Base-by-base conservation (phyloP, 345 rosid species). In the Gynandropsis gynandra region DNA sequence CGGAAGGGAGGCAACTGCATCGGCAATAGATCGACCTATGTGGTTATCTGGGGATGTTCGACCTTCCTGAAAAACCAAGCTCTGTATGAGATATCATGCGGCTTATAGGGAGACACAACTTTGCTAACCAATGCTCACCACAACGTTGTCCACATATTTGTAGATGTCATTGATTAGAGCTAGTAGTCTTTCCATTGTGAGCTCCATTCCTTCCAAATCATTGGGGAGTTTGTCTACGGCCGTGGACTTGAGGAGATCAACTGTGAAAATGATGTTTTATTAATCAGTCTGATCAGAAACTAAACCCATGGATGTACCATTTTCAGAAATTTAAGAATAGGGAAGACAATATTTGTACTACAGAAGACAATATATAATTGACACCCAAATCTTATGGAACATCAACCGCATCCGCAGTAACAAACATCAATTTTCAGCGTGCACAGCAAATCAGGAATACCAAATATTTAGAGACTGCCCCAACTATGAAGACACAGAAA, bases 181-280 rank as follows among this genome's bases (percentile, higher is more conserved):
- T 54, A 83, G 59, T 9, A 88, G 74, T 39, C 79, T 80, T 65
- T 77, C 79, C 95, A 83, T 78, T 16, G 95, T 72, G 54, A 78
- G 71, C 74, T 88, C 97, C 99, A 93, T 88, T 61, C 99, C 95
- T 67, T 93, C 99, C 77, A 93, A 72, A 81, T 85, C 99, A 58
- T 61, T 78, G 12, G 99, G 99, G 36, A 93, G 76, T 69, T 88
- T 85, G 75, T 88, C 95, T 11, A 80, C 85, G 1, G 63, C 36
- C 17, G 83, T 76, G 13, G 78, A 64, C 73, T 92, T 88, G 43
- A 92, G 74, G 45, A 81, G 67, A 61, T 88, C 95, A 50, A 69
- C 98, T 87, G 51, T 51, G 1, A 42, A 19, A 41, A 56, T 7
- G 40, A 20, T 6, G 8, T 7, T 34, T 12, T 27, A 31, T 14